These are phyloP conservation scores for Drosera capensis DNA, from an alignment of 148 eudicot genomes.

Conservation along the genomic window DNA sequence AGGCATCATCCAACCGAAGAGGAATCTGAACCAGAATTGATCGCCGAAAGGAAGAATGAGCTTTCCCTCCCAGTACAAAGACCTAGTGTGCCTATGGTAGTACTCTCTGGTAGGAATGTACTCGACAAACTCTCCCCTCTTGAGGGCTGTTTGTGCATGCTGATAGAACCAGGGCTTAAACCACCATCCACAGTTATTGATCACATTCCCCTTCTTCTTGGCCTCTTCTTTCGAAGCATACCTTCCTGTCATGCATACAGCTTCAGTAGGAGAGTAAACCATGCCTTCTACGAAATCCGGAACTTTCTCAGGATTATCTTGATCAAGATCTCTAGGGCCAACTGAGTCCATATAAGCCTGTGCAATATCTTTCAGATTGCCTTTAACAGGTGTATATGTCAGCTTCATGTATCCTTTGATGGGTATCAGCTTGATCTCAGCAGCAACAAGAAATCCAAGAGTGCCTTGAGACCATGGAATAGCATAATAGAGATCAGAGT, in stretches of 20 bases:
- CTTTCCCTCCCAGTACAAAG: slow-evolving; percentile 92
- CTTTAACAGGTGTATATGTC: slow-evolving; percentile 66
- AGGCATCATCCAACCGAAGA: slow-evolving; percentile 88
- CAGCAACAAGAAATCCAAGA: slow-evolving; percentile 70
- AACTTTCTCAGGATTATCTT: slow-evolving; percentile 68
- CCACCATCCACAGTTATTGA: slow-evolving; percentile 73
- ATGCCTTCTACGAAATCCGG: slow-evolving; percentile 74
- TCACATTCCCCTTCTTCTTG: slow-evolving; percentile 57
- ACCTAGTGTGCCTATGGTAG: slow-evolving; percentile 86
- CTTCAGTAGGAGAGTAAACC: slow-evolving; percentile 53
- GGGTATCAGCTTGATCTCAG: slow-evolving; percentile 82
- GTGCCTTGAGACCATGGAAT: slow-evolving; percentile 98
- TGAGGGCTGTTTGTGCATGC: slow-evolving; percentile 58
- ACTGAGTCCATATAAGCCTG: slow-evolving; percentile 77
- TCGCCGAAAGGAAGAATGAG: slow-evolving; percentile 84
- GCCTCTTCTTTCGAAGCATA: slow-evolving; percentile 78
- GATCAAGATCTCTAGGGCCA: slow-evolving; percentile 68
- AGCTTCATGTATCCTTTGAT: slow-evolving; percentile 74
- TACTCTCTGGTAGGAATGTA: slow-evolving; percentile 89
- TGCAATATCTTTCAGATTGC: slow-evolving; percentile 56
- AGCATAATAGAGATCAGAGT: slow-evolving; percentile 72
- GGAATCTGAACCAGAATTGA: slow-evolving; percentile 76
- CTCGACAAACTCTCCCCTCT: slow-evolving; percentile 71
- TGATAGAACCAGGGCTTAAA: slow-evolving; percentile 93
- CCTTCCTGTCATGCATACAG: slow-evolving; percentile 61